These are phyloP conservation scores for Malassezia nana DNA, from an alignment of 1,284 basidiomycete species.

Conservation along the genomic window DNA sequence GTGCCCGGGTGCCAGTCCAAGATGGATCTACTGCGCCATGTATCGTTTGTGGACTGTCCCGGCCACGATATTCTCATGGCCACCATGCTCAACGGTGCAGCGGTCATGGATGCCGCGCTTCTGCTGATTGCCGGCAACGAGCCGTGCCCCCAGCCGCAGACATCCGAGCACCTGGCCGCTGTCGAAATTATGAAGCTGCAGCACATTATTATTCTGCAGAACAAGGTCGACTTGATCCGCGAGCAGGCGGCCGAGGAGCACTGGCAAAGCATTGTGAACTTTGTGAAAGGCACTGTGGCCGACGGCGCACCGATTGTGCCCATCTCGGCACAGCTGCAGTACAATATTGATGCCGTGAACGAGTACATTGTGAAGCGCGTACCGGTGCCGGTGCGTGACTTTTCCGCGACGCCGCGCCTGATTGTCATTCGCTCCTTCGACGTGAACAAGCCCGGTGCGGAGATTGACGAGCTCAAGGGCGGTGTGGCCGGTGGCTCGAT, in stretches of 20 bases:
- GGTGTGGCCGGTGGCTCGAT: conserved; percentile 97
- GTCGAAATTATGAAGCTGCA: conserved; percentile 99
- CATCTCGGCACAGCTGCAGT: conserved; percentile 94
- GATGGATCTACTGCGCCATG: conserved; percentile 68
- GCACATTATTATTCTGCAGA: conserved; percentile 90
- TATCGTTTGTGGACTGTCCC: conserved; percentile 79
- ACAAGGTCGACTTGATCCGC: conserved; percentile 48
- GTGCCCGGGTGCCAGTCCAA: conserved; percentile 76
- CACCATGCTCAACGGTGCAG: conserved; percentile 98
- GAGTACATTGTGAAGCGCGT: conserved; percentile 97
- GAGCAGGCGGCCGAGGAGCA: conserved; percentile 46
- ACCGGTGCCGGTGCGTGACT: conserved; percentile 85
- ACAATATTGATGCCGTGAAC: conserved; percentile 99
- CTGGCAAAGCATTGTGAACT: conserved; percentile 44
- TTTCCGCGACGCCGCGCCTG: conserved; percentile 76
- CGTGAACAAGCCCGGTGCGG: conserved; percentile 96
- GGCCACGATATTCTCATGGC: conserved; percentile 72
- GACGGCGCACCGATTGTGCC: conserved; percentile 94
- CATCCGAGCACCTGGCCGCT: conserved; percentile 92
- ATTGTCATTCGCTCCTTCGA: conserved; percentile 99
- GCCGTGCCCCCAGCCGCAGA: conserved; percentile 96
- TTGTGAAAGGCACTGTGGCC: conserved; percentile 66
- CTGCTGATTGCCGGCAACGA: conserved; percentile 94
- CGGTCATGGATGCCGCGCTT: conserved; percentile 94
- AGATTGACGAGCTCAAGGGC: conserved; percentile 92